Evolutionary conservation across 2,329 filamentous ascomycete genomes (phyloP).

Genomic region (Aotearoamyces nothofagi): DNA sequence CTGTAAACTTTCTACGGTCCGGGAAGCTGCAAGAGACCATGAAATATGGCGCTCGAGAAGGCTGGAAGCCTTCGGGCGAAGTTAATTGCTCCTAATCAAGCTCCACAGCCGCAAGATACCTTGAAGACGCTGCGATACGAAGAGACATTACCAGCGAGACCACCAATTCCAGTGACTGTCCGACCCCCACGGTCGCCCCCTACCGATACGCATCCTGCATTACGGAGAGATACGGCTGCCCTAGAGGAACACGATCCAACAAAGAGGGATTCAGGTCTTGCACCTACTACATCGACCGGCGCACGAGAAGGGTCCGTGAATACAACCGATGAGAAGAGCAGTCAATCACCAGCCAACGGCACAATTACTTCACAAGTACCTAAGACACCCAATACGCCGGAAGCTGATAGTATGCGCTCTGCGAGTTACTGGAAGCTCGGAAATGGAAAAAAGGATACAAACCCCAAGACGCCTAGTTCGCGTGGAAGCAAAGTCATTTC

Average conservation of each 20-base stretch:
- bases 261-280: conserved; percentile 41
- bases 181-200: conserved; percentile 15
- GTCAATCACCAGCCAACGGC: conserved; percentile 1
- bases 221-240: conserved; percentile 8
- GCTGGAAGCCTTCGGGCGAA: conserved; percentile 1
- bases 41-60: conserved; percentile 3
- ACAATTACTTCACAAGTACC: conserved; percentile 1
- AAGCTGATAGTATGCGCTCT: background rate
- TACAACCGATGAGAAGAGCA: conserved; percentile 7
- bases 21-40: too few species aligned
- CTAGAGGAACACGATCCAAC: conserved; percentile 21
- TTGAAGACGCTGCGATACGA: conserved; percentile 45
- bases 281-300: conserved; percentile 28
- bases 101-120: conserved; percentile 8
- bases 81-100: conserved; percentile 2
- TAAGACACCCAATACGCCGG: background rate
- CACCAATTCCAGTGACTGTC: conserved; percentile 31
- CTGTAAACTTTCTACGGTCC: too few species aligned
- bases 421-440: conserved; percentile 3
- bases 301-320: conserved; percentile 25
- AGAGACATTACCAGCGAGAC: conserved; percentile 39
- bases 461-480: conserved; percentile 4
- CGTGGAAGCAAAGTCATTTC: conserved; percentile 1
- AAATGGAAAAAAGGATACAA: background rate
- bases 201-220: conserved; percentile 15